These are phyloP conservation scores for Kazachstania taianensis DNA, from an alignment of 805 yeast genomes.

Conservation along the genomic window DNA sequence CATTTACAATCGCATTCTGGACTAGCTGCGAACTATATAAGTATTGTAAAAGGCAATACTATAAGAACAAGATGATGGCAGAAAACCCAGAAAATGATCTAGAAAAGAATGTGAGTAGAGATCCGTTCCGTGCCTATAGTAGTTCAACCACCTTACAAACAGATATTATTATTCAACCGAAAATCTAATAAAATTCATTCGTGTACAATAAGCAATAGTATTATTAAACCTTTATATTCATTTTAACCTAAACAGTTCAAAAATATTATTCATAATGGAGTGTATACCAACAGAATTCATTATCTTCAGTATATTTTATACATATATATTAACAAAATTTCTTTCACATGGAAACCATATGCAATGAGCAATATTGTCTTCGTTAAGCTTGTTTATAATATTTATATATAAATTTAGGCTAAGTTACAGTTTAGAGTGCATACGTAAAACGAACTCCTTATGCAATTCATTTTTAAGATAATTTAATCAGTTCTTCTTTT, in stretches of 20 bases:
- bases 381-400: too few species aligned
- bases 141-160: slow-evolving; percentile 39
- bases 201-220: too few species aligned
- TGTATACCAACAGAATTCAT: too few species aligned
- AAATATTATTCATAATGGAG: too few species aligned
- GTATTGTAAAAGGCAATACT: slow-evolving; percentile 48
- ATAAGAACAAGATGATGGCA: slow-evolving; percentile 33
- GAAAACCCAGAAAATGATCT: slow-evolving; percentile 55
- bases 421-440: neutral
- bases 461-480: neutral
- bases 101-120: slow-evolving; percentile 36
- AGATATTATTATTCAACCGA: slow-evolving; percentile 11
- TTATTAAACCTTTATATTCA: too few species aligned
- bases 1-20: slow-evolving; percentile 47
- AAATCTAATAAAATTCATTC: neutral
- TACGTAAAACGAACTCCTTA: neutral
- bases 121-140: slow-evolving; percentile 50
- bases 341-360: too few species aligned
- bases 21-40: slow-evolving; percentile 59
- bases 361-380: neutral
- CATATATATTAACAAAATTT: neutral
- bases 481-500: slow-evolving; percentile 18
- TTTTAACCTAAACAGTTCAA: too few species aligned
- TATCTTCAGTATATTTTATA: neutral
- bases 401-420: too few species aligned